Evolutionary conservation across 495 filamentous ascomycete species (phyloP), one percentile per base, ranked within the genome.

Genomic region (Lineolata rhizophorae): DNA sequence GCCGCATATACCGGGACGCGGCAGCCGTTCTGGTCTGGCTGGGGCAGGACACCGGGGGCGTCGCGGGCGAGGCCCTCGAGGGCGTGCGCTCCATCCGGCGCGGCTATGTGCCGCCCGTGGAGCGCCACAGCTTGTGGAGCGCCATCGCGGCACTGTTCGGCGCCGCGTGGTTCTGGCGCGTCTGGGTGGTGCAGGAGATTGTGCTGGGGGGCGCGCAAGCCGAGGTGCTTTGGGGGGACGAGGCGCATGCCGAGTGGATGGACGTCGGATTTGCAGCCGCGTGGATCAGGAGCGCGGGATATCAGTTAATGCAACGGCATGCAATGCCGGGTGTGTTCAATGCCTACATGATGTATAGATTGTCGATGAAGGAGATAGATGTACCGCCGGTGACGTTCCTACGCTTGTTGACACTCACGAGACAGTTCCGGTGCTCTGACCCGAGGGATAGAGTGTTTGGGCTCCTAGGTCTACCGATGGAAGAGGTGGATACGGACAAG

Each of bases 371-470:
- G 26, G 2, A 13, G 14, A 11, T 1, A 25, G n/a, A n/a, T n/a
- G n/a, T n/a, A n/a, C 15, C 36, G 16, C 13, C n/a, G n/a, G 14
- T 13, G 12, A 31, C 14, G 28, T 40, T 46, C 18, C 19, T 46
- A 28, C 34, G 39, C 28, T 35, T 46, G 2, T 35, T 46, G 4
- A 35, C 38, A 27, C 25, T 27, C 14, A 29, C 44, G 2, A 27
- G 36, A 3, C 19, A 12, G 2, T 41, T 46, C 22, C 35, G 43
- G 15, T 38, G 39, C 14, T 34, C 33, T 0, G 31, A 46, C 12
- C 34, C 36, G 12, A 37, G 25, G 22, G 43, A 46, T 31, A 43
- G 40, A 20, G 32, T 46, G 2, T 46, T 32, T 21, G 40, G 30
- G 5, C 20, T 46, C 4, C 18, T 46, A 3, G 43, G 43, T 2